A percentile compares a stretch with the other conserved stretches of the same genome.
phyloP scores from a whole-genome alignment of 192 early-diverging fungal genomes.

The Phlyctochytrium arcticum region DNA sequence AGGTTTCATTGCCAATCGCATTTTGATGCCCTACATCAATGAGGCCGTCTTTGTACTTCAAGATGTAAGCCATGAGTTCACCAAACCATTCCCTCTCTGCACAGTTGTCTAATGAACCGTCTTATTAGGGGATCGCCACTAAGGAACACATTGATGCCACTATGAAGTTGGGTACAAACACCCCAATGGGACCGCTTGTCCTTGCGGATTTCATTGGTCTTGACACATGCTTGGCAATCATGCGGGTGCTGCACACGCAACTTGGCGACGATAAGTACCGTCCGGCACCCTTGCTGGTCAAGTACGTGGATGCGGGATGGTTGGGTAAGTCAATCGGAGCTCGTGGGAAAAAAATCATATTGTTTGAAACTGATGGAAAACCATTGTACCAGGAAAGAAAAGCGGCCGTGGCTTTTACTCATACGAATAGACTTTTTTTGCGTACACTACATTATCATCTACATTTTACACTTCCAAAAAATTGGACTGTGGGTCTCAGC shows the following conservation, averaged over 20 bases:
- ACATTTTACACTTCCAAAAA: no score
- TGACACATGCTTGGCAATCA: slow-evolving; percentile 96
- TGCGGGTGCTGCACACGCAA: slow-evolving; percentile 87
- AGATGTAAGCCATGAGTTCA: slow-evolving; percentile 45
- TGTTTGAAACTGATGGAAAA: not conserved
- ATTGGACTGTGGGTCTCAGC: no score
- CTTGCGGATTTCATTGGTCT: slow-evolving; percentile 98
- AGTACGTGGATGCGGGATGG: slow-evolving; percentile 96
- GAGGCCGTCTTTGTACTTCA: slow-evolving; percentile 86
- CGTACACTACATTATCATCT: no score
- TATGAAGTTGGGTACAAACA: slow-evolving; percentile 96
- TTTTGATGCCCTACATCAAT: slow-evolving; percentile 99
- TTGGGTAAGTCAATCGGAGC: slow-evolving; percentile 44
- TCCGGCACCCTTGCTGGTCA: slow-evolving; percentile 83
- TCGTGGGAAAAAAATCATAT: not conserved
- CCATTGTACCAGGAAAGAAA: slow-evolving; percentile 78
- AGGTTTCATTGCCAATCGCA: slow-evolving; percentile 91
- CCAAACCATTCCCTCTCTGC: not conserved
- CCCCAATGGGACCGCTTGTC: slow-evolving; percentile 95
- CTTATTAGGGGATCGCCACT: slow-evolving; percentile 70
- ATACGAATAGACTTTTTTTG: no score
- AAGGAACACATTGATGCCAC: slow-evolving; percentile 96
- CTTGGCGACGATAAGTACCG: slow-evolving; percentile 95
- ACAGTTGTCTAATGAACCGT: not conserved
- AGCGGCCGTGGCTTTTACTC: slow-evolving; percentile 83